Percentiles rank a stretch among this genome's conserved stretches.
These are phyloP conservation scores for Talaromyces pinophilus DNA, from an alignment of 2,329 filamentous ascomycete species.

Conservation along the genomic window DNA sequence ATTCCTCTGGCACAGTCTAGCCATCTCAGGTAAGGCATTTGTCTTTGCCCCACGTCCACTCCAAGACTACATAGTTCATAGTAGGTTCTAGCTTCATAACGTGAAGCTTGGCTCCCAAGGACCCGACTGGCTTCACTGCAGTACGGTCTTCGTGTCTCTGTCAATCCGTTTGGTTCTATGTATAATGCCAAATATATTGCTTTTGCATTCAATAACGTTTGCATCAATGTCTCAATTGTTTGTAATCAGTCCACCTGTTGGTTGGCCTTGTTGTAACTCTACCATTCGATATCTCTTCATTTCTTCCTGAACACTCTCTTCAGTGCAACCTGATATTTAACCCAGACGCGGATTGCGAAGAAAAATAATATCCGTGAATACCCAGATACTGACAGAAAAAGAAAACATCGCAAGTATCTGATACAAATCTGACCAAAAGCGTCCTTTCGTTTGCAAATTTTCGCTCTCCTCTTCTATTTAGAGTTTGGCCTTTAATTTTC, in stretches of 20 bases:
- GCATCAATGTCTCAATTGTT: conserved; percentile 2
- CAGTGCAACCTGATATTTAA: not conserved
- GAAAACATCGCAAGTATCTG: not conserved
- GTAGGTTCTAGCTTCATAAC: not conserved
- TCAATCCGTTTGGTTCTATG: not conserved
- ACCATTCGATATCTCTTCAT: conserved; percentile 4
- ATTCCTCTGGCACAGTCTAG: not conserved
- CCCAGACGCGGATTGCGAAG: conserved; percentile 20
- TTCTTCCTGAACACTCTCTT: not conserved
- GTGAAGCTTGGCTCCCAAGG: not conserved
- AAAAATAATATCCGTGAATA: not conserved
- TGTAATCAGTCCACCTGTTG: not conserved
- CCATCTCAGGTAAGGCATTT: not conserved
- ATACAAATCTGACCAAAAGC: not conserved
- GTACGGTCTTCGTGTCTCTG: not conserved
- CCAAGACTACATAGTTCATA: not conserved
- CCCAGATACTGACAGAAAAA: not conserved
- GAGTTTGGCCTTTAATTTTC: conserved; percentile 6
- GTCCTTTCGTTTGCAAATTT: not conserved
- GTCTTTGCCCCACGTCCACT: not conserved
- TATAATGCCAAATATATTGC: not conserved
- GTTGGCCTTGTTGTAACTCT: conserved; percentile 5
- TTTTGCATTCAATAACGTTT: not conserved
- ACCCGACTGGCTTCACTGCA: not conserved
- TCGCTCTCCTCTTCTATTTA: not conserved